phyloP scores from a whole-genome alignment of 345 rosid genomes.

The Reutealis trisperma region DNA sequence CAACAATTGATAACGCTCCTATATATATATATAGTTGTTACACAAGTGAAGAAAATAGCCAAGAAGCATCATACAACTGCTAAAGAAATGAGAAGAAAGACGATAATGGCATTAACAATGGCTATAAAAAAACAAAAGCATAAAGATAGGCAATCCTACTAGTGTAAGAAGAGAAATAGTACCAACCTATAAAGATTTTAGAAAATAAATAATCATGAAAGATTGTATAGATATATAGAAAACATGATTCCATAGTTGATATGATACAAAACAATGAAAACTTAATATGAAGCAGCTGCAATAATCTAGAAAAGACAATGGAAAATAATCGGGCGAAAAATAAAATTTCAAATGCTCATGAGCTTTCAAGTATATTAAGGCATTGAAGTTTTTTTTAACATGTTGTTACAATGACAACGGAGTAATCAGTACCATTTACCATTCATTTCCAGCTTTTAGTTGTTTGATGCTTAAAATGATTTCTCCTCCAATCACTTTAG shows the following conservation, averaged over 20 bases:
- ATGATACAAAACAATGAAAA: not conserved
- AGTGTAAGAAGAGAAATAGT: constrained; percentile 59
- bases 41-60: constrained; percentile 70
- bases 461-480: too few species aligned
- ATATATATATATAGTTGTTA: constrained; percentile 70
- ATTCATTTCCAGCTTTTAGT: too few species aligned
- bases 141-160: constrained; percentile 68
- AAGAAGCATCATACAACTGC: constrained; percentile 87
- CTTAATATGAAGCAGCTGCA: too few species aligned
- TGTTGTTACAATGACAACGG: too few species aligned
- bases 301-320: not conserved
- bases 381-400: too few species aligned
- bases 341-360: too few species aligned
- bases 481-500: too few species aligned
- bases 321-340: not conserved
- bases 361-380: too few species aligned
- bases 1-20: constrained; percentile 76
- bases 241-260: not conserved
- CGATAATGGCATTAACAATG: constrained; percentile 62
- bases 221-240: not conserved
- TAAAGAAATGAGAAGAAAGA: constrained; percentile 76
- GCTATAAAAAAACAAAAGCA: constrained; percentile 82
- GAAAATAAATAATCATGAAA: not conserved
- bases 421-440: too few species aligned
- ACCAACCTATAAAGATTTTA: constrained; percentile 60